Evolutionary conservation across 352 stramenopile genomes (phyloP).

Genomic region (Thalassiosira exigua): DNA sequence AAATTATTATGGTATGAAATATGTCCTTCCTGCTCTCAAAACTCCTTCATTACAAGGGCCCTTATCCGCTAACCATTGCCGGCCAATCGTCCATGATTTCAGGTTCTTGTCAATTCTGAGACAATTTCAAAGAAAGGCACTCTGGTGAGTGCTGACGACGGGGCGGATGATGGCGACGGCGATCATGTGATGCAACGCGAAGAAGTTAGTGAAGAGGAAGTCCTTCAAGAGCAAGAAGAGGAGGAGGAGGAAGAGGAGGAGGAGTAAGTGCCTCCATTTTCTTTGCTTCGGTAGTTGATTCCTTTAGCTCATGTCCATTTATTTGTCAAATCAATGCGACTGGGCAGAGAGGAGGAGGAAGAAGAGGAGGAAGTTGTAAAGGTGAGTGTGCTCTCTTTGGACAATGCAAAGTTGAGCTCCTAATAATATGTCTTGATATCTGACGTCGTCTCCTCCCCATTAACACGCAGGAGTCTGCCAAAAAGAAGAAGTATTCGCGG

Average conservation of each 20-base stretch:
- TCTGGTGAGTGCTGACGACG: slow-evolving; percentile 72
- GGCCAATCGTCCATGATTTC: too few relatives aligned
- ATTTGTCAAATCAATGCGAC: neutral
- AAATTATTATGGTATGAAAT: slow-evolving; percentile 87
- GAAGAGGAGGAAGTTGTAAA: slow-evolving; percentile 89
- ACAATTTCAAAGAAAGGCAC: slow-evolving; percentile 87
- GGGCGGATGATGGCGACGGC: slow-evolving; percentile 86
- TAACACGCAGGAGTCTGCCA: slow-evolving; percentile 83
- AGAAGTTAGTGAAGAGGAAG: slow-evolving; percentile 89
- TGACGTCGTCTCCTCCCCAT: slow-evolving; percentile 1
- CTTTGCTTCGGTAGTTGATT: slow-evolving; percentile 11
- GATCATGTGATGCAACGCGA: slow-evolving; percentile 88
- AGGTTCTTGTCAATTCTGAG: slow-evolving; percentile 85
- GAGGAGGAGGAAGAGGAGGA: slow-evolving; percentile 86
- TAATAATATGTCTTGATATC: too few relatives aligned
- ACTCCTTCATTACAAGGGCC: too few relatives aligned
- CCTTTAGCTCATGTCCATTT: slow-evolving; percentile 15
- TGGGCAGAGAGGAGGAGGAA: slow-evolving; percentile 88
- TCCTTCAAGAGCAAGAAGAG: slow-evolving; percentile 88
- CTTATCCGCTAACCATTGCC: too few relatives aligned
- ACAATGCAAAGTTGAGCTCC: too few relatives aligned
- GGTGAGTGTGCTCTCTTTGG: too few relatives aligned
- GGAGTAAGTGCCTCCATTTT: slow-evolving; percentile 59
- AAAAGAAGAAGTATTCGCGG: slow-evolving; percentile 91
- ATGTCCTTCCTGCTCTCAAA: too few relatives aligned